These are phyloP conservation scores for Mercurialis annua DNA, from an alignment of 345 rosid genomes.

Conservation along the genomic window DNA sequence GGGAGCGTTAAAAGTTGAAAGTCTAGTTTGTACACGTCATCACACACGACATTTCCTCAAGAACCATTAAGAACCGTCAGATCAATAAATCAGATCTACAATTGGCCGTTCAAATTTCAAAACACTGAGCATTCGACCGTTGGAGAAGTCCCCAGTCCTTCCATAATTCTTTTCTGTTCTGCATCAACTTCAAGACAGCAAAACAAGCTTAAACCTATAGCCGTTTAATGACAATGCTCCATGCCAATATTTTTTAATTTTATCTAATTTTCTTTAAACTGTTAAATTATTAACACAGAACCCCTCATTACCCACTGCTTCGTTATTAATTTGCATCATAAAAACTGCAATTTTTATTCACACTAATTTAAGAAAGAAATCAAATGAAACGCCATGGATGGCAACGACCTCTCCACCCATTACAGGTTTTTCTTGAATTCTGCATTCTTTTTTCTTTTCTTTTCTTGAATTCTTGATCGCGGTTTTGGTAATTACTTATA, in stretches of 20 bases:
- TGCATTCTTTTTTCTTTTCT: neutral
- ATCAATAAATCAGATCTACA: slow-evolving; percentile 4
- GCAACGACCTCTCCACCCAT: slow-evolving; percentile 85
- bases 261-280: slow-evolving; percentile 1
- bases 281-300: neutral
- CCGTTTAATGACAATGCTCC: neutral
- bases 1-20: too few species aligned
- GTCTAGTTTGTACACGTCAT: too few species aligned
- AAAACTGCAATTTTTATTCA: neutral
- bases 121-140: slow-evolving; percentile 36
- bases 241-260: neutral
- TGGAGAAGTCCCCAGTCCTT: slow-evolving; percentile 9
- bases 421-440: slow-evolving; percentile 49
- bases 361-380: neutral
- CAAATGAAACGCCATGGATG: slow-evolving; percentile 87
- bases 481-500: neutral
- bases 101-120: slow-evolving; percentile 42
- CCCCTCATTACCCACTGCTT: neutral
- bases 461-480: neutral
- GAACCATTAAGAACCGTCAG: slow-evolving; percentile 11
- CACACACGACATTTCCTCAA: neutral
- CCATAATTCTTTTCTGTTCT: neutral
- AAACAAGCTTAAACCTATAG: neutral
- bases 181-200: neutral
- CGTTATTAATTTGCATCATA: neutral